Evolutionary conservation across 2,329 filamentous ascomycete species (phyloP), one percentile per base, ranked within the genome.

Genomic region (Talaromyces sp.): DNA sequence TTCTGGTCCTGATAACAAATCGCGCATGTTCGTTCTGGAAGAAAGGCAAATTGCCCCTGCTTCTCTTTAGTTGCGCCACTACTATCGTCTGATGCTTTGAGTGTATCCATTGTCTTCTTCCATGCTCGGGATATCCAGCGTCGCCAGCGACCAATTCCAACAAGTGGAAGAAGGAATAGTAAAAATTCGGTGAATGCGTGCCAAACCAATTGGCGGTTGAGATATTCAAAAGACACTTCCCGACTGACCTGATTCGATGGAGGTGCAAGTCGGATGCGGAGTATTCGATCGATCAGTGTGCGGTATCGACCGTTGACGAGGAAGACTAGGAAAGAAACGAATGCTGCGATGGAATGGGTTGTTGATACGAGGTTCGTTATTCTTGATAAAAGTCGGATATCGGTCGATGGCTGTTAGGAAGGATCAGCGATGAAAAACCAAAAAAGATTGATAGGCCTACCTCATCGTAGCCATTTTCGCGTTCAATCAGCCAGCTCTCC

Each of bases 121-220:
- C 93, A 96, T n/a, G 89, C 88, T 68, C 93, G 86, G 22, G 86
- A 84, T n/a, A 97, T 82, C 90, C 94, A 97, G 70, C 93, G 86
- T 65, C 92, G 87, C 95, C 95, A 99, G 69, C 93, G 87, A 73
- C 91, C 90, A 70, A 99, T 94, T 61, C 95, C 95, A 49, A 99
- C 91, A n/a, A 99, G 85, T 0, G 95, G 95, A n/a, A 99, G 84
- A 19, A 98, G 86, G 77, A 98, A 99, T 36, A 99, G 86, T n/a
- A 99, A 83, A 72, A 99, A 99, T 76, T 99, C 95, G 29, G 95
- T 99, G 73, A 99, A 97, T n/a, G 95, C 95, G 79, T 99, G 95
- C 95, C 95, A 99, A 43, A 99, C 95, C 11, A 99, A 87, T 79
- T 99, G 95, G 58, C 95, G 89, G 77, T 99, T 99, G 59, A 98